Evolutionary conservation across 768 basidiomycete species (phyloP).

Genomic region (Termitomyces sp.): DNA sequence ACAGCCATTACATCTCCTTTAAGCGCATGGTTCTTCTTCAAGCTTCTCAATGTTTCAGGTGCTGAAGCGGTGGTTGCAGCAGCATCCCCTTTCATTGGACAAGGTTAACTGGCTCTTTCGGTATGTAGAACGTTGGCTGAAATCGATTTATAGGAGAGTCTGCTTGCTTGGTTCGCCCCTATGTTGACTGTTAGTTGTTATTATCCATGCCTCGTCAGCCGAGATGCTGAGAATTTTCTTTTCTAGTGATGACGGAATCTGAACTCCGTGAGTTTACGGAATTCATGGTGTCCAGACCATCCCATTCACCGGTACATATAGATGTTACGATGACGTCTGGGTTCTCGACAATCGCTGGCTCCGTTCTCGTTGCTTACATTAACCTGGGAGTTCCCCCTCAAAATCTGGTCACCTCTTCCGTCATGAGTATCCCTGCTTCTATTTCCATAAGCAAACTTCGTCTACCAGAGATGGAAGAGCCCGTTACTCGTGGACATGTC

Average conservation of each 20-base stretch:
- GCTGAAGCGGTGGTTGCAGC: slow-evolving; percentile 93
- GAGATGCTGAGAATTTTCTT: neutral
- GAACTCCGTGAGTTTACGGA: slow-evolving; percentile 56
- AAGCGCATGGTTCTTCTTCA: slow-evolving; percentile 93
- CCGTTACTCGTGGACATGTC: slow-evolving; percentile 79
- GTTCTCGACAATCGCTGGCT: slow-evolving; percentile 92
- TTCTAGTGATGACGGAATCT: slow-evolving; percentile 69
- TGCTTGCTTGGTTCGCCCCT: slow-evolving; percentile 81
- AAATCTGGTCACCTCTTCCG: slow-evolving; percentile 82
- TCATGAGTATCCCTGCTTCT: slow-evolving; percentile 95
- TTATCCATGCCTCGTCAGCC: slow-evolving; percentile 7
- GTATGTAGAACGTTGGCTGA: neutral
- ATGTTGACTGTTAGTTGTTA: slow-evolving; percentile 53
- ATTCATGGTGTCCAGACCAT: neutral
- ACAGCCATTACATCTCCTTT: neutral
- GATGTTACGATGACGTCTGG: slow-evolving; percentile 87
- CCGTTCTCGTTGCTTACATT: slow-evolving; percentile 84
- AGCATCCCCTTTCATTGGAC: slow-evolving; percentile 91
- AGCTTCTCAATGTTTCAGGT: slow-evolving; percentile 87
- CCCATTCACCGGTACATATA: slow-evolving; percentile 9
- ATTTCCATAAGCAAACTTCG: slow-evolving; percentile 91
- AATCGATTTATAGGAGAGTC: slow-evolving; percentile 50
- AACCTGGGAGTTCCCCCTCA: slow-evolving; percentile 70
- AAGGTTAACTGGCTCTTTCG: slow-evolving; percentile 40
- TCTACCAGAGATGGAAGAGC: slow-evolving; percentile 79